Base-by-base conservation (phyloP, 805 yeast genomes). In the Wickerhamomyces pijperi region DNA sequence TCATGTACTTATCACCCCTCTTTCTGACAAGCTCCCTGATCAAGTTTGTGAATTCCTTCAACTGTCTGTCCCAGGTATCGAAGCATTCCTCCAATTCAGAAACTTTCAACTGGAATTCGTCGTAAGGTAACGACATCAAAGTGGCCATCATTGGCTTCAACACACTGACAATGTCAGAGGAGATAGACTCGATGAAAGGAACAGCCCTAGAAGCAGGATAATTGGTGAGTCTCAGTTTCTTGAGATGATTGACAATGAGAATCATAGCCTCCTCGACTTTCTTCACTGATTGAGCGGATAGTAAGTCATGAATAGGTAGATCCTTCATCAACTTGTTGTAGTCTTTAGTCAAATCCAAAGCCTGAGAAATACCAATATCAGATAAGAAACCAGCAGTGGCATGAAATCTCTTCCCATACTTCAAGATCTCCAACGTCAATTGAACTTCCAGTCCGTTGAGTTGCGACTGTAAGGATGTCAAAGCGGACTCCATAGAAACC, bases 1-100 rank as follows among this genome's bases (percentile, higher is more conserved):
- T 70, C 13, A 80, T 68, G 51, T 81, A 80, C 42, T 76, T 77
- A 39, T 82, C 90, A 8, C 76, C 74, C 34, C 92, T 61, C 48
- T 78, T 82, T 45, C 96, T 65, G 32, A 83, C 64, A 3, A 82
- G 57, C 43, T 88, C 96, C 40, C 97, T 69, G 0, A 85, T 73
- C 34, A 82, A 53, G 38, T 74, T 70, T 2, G 77, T 72, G 59
- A 79, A 74, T 40, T 76, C 83, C 50, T 79, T 77, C 11, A 76
- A 53, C 32, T 72, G 70, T 20, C 64, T 68, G 29, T 85, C 94
- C 64, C 88, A 73, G 1, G 67, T 56, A 2, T 54, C 58, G 25
- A 78, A 65, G 1, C 69, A 51, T 0, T 52, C 42, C 2, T 54
- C 46, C 0, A 72, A 46, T 1, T 56, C 54, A 1, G 50, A 34